Base-by-base conservation (phyloP, 2,329 filamentous ascomycete genomes). In the Bertia moriformis region DNA sequence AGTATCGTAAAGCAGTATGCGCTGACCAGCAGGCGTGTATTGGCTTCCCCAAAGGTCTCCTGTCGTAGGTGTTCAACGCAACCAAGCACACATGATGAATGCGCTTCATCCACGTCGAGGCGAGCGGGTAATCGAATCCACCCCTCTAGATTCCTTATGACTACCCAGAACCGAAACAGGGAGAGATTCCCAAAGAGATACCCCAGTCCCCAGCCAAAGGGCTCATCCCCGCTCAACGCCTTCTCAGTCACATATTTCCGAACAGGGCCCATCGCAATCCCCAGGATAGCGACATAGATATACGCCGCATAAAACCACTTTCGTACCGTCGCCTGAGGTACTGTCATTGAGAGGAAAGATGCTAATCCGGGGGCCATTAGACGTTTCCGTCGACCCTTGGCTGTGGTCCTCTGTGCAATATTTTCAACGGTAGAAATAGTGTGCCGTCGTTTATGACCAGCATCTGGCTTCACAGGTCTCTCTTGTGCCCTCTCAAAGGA, bases 171-270 rank as follows among this genome's bases (percentile, higher is more conserved):
- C 18, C 87, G 71, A 47, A 95, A 75, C 51, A 66, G 68, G 0
- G 73, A 68, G 10, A 88, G 53, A 48, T 93, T 83, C 12, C 89
- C 88, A 44, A 96, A 73, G 2, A 95, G 62, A 56, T 98, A 98
- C 2, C 85, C 81, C 10, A 95, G 58, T 0, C 86, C 88, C 91
- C 91, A 98, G 2, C 89, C 85, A 35, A 98, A 73, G 0, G 91
- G 87, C 49, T 98, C 91, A 39, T 76, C 63, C 14, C 74, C 76
- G 22, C 69, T 52, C 1, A 98, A 65, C 13, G 86, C 87, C 44
- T 71, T 66, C 33, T 61, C 59, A 29, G 69, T 61, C 38, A 96
- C 74, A 47, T 85, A 82, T 2, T 66, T 64, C 40, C 87, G 73
- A 19, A 96, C 69, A 0, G 78, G 82, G 3, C 76, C 58, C 3